Base-by-base conservation (phyloP, 1,284 basidiomycete genomes). In the Microbotryum lychnidis-dioicae region DNA sequence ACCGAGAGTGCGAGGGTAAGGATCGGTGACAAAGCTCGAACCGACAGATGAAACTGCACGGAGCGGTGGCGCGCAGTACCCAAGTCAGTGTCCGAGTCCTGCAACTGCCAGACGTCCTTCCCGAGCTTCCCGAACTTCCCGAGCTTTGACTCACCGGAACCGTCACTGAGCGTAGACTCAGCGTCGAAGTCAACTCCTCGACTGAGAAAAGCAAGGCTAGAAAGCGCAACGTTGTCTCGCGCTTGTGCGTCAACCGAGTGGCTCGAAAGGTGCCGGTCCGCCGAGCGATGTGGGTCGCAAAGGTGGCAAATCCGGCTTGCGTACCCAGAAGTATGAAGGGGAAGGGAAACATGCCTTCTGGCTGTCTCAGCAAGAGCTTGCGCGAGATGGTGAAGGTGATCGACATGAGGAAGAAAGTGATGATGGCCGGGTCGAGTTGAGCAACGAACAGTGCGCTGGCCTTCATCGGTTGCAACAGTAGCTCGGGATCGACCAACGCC, bases 21-120 rank as follows among this genome's bases (percentile, higher is more conserved):
- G 51, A 69, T 50, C 12, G 68, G 68, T 1, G 68, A 52, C 2
- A 62, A 59, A 4, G 68, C 65, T 27, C 68, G 65, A 4, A 69
- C 58, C 23, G 65, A 65, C 31, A 69, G 47, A 54, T 69, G 68
- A 37, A 64, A 66, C 64, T 65, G 51, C 7, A 18, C 5, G 3
- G 21, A 37, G 33, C 27, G 16, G 46, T 23, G 44, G 14, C 14
- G 37, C 37, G 37, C 37, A 18, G 37, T 42, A 10, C 37, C 16
- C 37, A 14, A 27, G 23, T 27, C 45, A 45, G 48, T 42, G 12
- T 29, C 47, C 6, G 0, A 6, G 3, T 18, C 23, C 20, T 4
- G 18, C 4, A 29, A n/a, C 18, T 27, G 23, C 10, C 2, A 7
- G 25, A 42, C 14, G 37, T 18, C 37, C 16, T 9, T 42, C 16